Base-by-base conservation (phyloP, 2,329 filamentous ascomycete genomes). In the Fusarium robinianum region DNA sequence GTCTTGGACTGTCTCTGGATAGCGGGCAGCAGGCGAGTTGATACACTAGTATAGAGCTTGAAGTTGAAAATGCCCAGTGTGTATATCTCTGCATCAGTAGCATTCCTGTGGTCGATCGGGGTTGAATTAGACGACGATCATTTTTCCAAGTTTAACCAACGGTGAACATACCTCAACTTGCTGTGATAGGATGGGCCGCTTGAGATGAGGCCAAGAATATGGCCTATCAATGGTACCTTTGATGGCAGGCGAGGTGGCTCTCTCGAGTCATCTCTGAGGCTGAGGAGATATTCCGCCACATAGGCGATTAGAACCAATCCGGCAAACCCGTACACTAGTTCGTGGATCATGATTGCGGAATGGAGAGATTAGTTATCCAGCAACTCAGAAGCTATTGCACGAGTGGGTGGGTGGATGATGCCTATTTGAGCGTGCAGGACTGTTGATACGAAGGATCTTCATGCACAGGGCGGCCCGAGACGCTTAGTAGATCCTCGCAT, bases 31-130 rank as follows among this genome's bases (percentile, higher is more conserved):
- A 65, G 56, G 3, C 60, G 61, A 4, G 40, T 46, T 1, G 62
- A 56, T 15, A 60, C 56, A 32, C 51, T 42, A 8, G 64, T 47
- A 38, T 66, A 66, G 24, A 66, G 49, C 11, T 64, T 65, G 5
- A 58, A 51, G 33, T 52, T 57, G 37, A 65, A 49, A 16, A 63
- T 55, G 8, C 41, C 49, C 12, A 66, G 36, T 0, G 61, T 63
- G 16, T 59, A 66, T 5, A 66, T 58, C 40, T 66, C 63, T 3
- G 51, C 49, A 14, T 46, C 40, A 8, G 51, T 50, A 26, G 49
- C 22, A 5, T 50, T 46, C 34, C 50, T 53, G 11, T 5, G 11
- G 4, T 15, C 5, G 5, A 25, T 41, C 11, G 41, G 32, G 6
- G 12, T 15, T 12, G 6, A 3, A 10, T 22, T 12, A 16, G 9